A percentile compares a stretch with the other conserved stretches of the same genome.
Conservation (phyloP, 1,139 yeast species). For the Scheffersomyces stambukii region DNA sequence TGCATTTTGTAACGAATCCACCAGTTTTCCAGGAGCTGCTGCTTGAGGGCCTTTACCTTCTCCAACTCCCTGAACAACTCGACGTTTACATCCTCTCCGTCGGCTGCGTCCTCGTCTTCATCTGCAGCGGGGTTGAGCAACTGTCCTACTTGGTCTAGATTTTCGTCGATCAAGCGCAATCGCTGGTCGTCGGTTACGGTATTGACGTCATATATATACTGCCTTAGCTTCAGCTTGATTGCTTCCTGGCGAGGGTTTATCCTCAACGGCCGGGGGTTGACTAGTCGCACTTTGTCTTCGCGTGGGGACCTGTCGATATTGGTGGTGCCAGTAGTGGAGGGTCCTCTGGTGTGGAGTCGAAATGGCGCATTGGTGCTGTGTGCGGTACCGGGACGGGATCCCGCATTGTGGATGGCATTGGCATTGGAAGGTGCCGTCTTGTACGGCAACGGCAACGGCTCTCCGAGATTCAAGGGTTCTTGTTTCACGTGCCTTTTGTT, state of each 20-base stretch:
- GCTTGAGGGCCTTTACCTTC: conserved; percentile 6
- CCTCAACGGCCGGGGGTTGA: no score
- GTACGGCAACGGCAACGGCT: conserved; percentile 36
- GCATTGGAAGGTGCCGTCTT: conserved; percentile 6
- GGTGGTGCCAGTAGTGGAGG: no score
- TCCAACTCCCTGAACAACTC: conserved; percentile 6
- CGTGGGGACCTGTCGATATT: neutral
- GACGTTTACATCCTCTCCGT: neutral
- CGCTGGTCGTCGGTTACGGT: no score
- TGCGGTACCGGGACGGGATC: neutral
- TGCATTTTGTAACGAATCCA: neutral
- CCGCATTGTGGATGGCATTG: neutral
- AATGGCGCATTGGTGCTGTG: neutral
- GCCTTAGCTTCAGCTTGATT: no score
- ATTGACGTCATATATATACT: no score
- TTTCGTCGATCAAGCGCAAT: conserved; percentile 5
- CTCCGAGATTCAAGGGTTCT: conserved; percentile 21
- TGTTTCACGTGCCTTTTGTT: conserved; percentile 6
- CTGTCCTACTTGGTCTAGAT: conserved; percentile 5
- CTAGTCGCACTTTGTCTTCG: conserved; percentile 1
- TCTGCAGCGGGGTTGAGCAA: neutral
- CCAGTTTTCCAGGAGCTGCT: neutral
- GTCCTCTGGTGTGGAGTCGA: no score
- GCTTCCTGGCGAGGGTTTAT: no score
- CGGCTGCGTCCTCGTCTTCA: neutral